A percentile compares a stretch with the other conserved stretches of the same genome.
Evolutionary conservation across 73 alveolate species (phyloP).

Genomic region (Diophrys sp.): DNA sequence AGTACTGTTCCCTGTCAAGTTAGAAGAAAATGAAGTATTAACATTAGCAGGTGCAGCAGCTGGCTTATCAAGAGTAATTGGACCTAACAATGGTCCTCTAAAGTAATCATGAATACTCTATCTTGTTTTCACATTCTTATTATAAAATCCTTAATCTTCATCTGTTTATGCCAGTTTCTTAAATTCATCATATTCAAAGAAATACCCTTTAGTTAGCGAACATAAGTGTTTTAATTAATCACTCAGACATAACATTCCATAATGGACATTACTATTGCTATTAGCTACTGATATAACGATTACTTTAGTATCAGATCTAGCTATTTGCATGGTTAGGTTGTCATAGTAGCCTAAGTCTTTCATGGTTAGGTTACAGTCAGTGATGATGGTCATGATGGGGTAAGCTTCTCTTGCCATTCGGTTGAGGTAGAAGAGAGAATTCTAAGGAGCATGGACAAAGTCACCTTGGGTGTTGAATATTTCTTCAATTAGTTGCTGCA

Average conservation of each 20-base stretch:
- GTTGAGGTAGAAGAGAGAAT: not conserved
- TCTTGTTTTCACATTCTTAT: not conserved
- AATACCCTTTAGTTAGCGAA: not conserved
- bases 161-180: not conserved
- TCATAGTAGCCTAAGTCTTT: slow-evolving; percentile 2
- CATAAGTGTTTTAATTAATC: not conserved
- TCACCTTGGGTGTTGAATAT: not conserved
- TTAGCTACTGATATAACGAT: not conserved
- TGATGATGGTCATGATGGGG: not conserved
- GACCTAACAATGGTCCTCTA: too few species aligned
- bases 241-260: not conserved
- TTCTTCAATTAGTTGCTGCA: not conserved
- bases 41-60: too few species aligned
- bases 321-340: slow-evolving; percentile 5
- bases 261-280: not conserved
- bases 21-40: too few species aligned
- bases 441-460: not conserved
- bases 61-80: too few species aligned
- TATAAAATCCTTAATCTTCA: not conserved
- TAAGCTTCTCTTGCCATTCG: not conserved
- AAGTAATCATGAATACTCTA: not conserved
- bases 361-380: not conserved
- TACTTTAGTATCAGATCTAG: slow-evolving; percentile 6
- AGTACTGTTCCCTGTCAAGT: too few species aligned
- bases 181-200: not conserved